Evolutionary conservation across 345 rosid species (phyloP).

Genomic region (Angophora floribunda): DNA sequence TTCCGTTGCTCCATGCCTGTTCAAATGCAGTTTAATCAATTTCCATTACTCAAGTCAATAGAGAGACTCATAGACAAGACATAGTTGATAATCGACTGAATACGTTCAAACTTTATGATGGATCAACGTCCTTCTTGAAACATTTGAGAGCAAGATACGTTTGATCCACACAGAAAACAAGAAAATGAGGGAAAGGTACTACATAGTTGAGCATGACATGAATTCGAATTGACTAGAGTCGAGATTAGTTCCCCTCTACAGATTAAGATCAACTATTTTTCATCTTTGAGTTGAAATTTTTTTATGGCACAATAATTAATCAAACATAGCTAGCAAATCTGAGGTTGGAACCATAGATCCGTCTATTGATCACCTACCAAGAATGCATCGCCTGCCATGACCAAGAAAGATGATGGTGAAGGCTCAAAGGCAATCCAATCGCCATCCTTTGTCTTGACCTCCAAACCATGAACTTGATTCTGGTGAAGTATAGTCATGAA

Average conservation of each 20-base stretch:
- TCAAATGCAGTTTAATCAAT: not conserved
- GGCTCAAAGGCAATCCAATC: conserved; percentile 29
- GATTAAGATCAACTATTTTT: not conserved
- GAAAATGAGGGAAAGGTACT: not conserved
- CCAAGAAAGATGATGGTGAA: conserved; percentile 34
- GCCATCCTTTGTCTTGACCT: conserved; percentile 34
- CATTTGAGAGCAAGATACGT: not conserved
- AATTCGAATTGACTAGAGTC: not conserved
- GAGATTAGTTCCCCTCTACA: not conserved
- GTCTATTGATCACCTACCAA: conserved; percentile 15
- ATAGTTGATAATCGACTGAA: not conserved
- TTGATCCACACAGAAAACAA: not conserved
- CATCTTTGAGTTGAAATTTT: not conserved
- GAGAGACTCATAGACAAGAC: not conserved
- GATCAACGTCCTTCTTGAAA: not conserved
- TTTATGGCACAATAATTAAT: not conserved
- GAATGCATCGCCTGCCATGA: conserved; percentile 48
- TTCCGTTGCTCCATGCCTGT: conserved; percentile 23
- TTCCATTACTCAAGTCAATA: not conserved
- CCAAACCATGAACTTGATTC: conserved; percentile 39
- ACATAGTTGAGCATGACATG: not conserved
- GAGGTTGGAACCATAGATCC: not conserved
- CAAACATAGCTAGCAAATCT: not conserved
- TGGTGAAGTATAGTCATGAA: conserved; percentile 48
- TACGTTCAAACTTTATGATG: not conserved